Evolutionary conservation across 2,329 filamentous ascomycete species (phyloP).

Genomic region (Tolypocladium endophyticum): DNA sequence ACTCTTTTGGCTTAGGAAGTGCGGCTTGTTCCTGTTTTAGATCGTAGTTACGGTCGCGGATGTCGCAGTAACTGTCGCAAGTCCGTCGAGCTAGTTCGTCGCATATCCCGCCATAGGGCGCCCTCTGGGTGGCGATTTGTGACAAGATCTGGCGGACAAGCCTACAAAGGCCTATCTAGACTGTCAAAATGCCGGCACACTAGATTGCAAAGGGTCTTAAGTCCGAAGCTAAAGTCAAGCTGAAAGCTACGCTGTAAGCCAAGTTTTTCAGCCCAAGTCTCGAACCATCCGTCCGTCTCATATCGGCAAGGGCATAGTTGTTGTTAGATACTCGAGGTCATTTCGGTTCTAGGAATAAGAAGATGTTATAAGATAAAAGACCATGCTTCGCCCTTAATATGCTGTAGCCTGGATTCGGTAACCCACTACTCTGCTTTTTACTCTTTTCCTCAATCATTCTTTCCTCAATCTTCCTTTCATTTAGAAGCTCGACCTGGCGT

Average conservation of each 20-base stretch:
- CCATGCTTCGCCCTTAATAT: background rate
- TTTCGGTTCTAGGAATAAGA: background rate
- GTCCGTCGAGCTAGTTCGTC: background rate
- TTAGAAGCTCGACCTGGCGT: background rate
- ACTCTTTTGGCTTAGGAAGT: background rate
- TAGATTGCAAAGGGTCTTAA: background rate
- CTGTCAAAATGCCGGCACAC: background rate
- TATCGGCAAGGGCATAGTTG: background rate
- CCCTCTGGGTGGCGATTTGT: background rate
- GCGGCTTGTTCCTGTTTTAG: background rate
- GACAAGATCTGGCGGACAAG: background rate
- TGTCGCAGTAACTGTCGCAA: background rate
- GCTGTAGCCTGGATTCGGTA: background rate
- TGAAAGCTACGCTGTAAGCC: no score
- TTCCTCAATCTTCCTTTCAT: background rate
- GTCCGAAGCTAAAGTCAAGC: background rate
- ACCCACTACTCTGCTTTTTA: background rate
- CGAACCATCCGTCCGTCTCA: background rate
- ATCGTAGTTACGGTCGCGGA: background rate
- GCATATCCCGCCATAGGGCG: background rate
- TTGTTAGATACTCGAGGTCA: background rate
- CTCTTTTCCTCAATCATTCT: no score
- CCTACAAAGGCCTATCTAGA: background rate
- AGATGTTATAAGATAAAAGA: background rate
- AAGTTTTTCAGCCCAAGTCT: background rate